Evolutionary conservation across 2,329 filamentous ascomycete genomes (phyloP).

Genomic region (Aspergillus spinulosporus): DNA sequence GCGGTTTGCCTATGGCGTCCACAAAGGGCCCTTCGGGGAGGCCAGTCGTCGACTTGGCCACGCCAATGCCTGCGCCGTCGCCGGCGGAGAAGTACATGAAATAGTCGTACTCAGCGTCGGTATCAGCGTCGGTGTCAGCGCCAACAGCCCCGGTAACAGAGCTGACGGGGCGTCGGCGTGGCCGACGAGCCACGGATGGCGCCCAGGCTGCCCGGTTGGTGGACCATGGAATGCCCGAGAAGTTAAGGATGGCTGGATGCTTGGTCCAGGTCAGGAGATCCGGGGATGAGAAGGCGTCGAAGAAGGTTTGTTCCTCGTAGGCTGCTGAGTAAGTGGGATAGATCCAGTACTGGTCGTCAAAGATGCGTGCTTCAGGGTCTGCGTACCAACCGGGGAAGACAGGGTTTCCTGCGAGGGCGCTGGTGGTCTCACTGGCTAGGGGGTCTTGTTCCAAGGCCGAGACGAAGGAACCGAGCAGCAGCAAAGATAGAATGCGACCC

Average conservation of each 20-base stretch:
- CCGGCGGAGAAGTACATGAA: conserved; percentile 56
- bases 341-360: conserved; percentile 50
- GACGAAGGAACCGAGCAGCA: conserved; percentile 3
- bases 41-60: conserved; percentile 37
- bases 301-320: conserved; percentile 52
- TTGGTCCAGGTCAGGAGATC: conserved; percentile 54
- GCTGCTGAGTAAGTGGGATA: conserved; percentile 50
- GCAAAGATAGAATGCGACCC: conserved; percentile 2
- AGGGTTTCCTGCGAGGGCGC: conserved; percentile 40
- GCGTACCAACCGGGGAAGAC: conserved; percentile 54
- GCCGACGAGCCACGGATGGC: conserved; percentile 44
- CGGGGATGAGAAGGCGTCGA: conserved; percentile 54
- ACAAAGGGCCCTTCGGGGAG: conserved; percentile 43
- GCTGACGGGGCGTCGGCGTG: conserved; percentile 1
- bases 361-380: conserved; percentile 53
- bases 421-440: not conserved
- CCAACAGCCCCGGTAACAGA: not conserved
- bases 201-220: conserved; percentile 50
- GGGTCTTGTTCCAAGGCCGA: conserved; percentile 4
- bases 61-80: conserved; percentile 49
- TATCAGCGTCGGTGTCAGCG: not conserved
- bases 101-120: conserved; percentile 35
- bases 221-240: conserved; percentile 46
- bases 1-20: conserved; percentile 45
- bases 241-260: conserved; percentile 47